Conservation (phyloP, 176 grass and related monocot genomes). For the Avena atlantica region DNA sequence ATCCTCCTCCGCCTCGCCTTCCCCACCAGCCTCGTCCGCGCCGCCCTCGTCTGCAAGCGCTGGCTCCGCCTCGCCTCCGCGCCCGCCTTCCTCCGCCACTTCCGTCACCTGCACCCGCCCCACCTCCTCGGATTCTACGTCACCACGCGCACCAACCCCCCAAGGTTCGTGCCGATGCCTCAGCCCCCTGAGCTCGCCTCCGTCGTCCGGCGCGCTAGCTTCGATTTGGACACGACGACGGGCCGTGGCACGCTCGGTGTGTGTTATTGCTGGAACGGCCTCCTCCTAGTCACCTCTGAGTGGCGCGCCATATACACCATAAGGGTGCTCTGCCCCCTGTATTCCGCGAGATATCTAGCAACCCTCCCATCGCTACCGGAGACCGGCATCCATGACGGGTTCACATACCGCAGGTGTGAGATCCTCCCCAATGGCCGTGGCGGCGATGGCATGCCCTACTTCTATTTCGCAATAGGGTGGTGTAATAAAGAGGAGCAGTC, state of each 20-base stretch:
- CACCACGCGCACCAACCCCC: not conserved
- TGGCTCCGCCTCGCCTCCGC: not conserved
- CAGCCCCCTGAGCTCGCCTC: not conserved
- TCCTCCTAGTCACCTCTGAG: not conserved
- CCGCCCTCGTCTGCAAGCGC: not conserved
- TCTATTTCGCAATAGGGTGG: not conserved
- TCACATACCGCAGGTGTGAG: not conserved
- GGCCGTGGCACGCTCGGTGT: too few species aligned
- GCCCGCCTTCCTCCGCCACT: not conserved
- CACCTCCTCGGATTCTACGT: not conserved
- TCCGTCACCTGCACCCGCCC: not conserved
- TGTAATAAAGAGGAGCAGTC: not conserved
- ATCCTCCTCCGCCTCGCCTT: not conserved
- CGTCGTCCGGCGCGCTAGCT: not conserved
- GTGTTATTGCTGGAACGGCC: not conserved
- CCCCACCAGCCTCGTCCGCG: slow-evolving; percentile 16
- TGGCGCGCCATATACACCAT: not conserved
- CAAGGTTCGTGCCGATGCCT: not conserved
- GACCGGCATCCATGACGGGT: not conserved
- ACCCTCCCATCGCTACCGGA: not conserved
- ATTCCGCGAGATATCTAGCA: not conserved
- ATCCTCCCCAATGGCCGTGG: not conserved
- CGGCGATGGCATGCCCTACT: not conserved
- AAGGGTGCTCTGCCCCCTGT: not conserved
- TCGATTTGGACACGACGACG: not conserved